Conservation (phyloP, 2,329 filamentous ascomycete species). For the Zymoseptoria ardabiliae region DNA sequence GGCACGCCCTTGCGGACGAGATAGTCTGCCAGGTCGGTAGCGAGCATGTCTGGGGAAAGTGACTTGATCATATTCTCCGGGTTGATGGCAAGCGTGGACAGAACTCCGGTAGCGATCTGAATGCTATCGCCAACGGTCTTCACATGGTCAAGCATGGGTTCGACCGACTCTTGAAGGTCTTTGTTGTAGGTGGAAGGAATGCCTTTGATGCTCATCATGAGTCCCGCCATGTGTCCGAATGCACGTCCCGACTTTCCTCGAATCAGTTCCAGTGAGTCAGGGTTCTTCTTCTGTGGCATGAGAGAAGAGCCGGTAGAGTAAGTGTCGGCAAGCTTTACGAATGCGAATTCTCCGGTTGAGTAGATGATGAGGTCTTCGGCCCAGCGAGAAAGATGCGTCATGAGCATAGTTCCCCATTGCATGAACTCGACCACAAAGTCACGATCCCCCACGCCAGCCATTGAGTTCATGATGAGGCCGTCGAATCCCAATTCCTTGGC, state of each 20-base stretch:
- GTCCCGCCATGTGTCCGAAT: conserved; percentile 73
- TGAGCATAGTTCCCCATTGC: conserved; percentile 71
- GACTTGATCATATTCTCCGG: conserved; percentile 72
- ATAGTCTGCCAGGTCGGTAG: conserved; percentile 61
- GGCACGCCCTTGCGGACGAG: conserved; percentile 61
- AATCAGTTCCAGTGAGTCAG: conserved; percentile 65
- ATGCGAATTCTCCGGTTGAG: conserved; percentile 67
- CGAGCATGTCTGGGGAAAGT: conserved; percentile 76
- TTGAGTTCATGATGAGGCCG: conserved; percentile 65
- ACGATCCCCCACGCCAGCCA: conserved; percentile 67
- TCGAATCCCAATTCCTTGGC: conserved; percentile 75
- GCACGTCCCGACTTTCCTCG: conserved; percentile 69
- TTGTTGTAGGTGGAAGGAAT: conserved; percentile 84
- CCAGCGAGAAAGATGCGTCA: conserved; percentile 73
- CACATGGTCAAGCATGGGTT: conserved; percentile 77
- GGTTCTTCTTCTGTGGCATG: conserved; percentile 83
- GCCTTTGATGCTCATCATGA: conserved; percentile 70
- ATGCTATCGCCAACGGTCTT: conserved; percentile 76
- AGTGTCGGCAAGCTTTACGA: conserved; percentile 67
- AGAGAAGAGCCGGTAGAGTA: conserved; percentile 70
- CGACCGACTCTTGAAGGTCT: conserved; percentile 79
- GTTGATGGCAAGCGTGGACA: conserved; percentile 62
- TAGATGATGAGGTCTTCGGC: conserved; percentile 84
- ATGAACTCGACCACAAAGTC: conserved; percentile 79
- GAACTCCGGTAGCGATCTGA: conserved; percentile 72